These are phyloP conservation scores for Capsella bursapastoris DNA, from an alignment of 345 rosid genomes.

Conservation along the genomic window DNA sequence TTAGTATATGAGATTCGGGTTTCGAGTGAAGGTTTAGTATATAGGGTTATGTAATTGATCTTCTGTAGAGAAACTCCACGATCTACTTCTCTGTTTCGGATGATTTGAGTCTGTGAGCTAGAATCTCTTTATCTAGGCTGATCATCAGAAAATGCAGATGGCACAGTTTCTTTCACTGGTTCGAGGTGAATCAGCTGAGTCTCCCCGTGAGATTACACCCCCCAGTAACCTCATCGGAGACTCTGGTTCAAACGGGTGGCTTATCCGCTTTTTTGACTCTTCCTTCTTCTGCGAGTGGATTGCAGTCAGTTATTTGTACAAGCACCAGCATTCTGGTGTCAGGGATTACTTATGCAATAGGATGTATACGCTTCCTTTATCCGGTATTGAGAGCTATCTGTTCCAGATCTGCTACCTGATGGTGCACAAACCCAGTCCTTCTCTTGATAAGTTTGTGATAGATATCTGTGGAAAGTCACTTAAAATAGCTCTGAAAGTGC, in stretches of 20 bases:
- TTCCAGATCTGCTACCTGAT: slow-evolving; percentile 94
- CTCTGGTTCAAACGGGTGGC: slow-evolving; percentile 95
- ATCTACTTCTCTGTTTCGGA: slow-evolving; percentile 5
- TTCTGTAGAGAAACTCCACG: background rate
- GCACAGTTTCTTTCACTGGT: slow-evolving; percentile 84
- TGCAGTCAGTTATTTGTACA: slow-evolving; percentile 97
- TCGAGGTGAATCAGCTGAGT: slow-evolving; percentile 66
- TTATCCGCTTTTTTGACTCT: slow-evolving; percentile 94
- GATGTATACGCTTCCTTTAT: slow-evolving; percentile 91
- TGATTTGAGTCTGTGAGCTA: slow-evolving; percentile 10
- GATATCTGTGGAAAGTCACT: slow-evolving; percentile 85
- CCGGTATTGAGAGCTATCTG: slow-evolving; percentile 89
- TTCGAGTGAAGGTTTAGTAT: background rate
- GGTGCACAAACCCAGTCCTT: slow-evolving; percentile 97
- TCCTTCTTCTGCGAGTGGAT: slow-evolving; percentile 99
- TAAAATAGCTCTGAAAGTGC: slow-evolving; percentile 90
- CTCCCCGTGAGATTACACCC: slow-evolving; percentile 87
- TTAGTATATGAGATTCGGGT: background rate
- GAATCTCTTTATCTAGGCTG: background rate
- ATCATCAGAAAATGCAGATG: slow-evolving; percentile 45
- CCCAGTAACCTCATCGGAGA: slow-evolving; percentile 62
- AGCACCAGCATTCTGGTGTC: slow-evolving; percentile 90
- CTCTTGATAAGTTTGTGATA: slow-evolving; percentile 95
- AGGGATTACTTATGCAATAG: slow-evolving; percentile 97
- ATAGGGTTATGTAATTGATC: background rate